Base-by-base conservation (phyloP, 768 basidiomycete genomes). In the Naganishia antarctica region DNA sequence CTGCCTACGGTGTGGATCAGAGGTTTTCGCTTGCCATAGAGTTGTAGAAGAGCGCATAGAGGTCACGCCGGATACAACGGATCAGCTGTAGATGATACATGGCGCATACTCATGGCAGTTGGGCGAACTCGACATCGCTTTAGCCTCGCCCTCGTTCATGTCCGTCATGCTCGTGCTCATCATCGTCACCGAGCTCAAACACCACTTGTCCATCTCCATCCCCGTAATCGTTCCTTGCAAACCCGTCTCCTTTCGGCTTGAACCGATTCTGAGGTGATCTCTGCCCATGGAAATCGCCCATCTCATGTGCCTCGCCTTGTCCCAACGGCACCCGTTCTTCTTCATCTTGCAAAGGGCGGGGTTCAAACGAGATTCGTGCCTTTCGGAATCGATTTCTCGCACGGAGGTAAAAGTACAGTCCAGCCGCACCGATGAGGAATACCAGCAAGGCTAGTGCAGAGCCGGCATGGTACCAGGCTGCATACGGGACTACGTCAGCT, bases 401-500 rank as follows among this genome's bases (percentile, higher is more conserved):
- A 43, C 90, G 86, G 78, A 84, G 89, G 86, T 88, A 97, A 62
- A 94, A 80, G 77, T 88, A 90, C 11, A 83, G 77, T 0, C 85
- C 89, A 59, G 92, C 83, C 16, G 81, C 82, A 21, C 84, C 71
- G 37, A 84, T 80, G 63, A 93, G 82, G 60, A 96, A 77, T 3
- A 93, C 73, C 43, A 97, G 82, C 25, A 94, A 85, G n/a, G 92
- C 79, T 3, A 87, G 86, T 0, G 87, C 89, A 0, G 91, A 91
- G 12, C 90, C 91, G 34, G 90, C 88, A 66, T 94, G 94, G 75
- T 93, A 96, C 76, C 92, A 93, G n/a, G 90, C 92, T 91, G 57
- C 50, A 0, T 28, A 4, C 21, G n/a, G 6, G 53, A 37, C 6
- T 4, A 44, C n/a, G 40, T 23, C 28, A 41, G 44, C 41, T 4